phyloP scores from a whole-genome alignment of 2,329 filamentous ascomycete genomes.

The Golovinomyces cichoracearum region DNA sequence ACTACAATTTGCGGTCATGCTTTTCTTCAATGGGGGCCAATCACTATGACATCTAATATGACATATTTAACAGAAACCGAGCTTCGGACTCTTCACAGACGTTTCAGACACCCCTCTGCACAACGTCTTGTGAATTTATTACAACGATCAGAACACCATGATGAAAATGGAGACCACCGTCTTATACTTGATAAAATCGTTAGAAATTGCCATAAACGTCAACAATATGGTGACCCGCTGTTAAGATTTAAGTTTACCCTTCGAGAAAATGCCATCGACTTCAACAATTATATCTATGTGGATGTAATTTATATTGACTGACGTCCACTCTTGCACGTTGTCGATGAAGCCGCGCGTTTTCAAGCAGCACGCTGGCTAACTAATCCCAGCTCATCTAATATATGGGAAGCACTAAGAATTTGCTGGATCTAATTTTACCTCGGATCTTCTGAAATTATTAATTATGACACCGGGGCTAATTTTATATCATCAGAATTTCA shows the following conservation, averaged over 20 bases:
- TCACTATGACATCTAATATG: not conserved
- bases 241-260: constrained; percentile 1
- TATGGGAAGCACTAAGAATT: not conserved
- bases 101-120: not conserved
- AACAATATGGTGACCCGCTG: not conserved
- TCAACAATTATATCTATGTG: constrained; percentile 2
- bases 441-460: not conserved
- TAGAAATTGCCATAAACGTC: not conserved
- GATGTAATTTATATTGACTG: constrained; percentile 3
- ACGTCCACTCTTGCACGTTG: not conserved
- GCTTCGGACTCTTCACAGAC: not conserved
- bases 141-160: not conserved
- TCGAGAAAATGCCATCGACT: not conserved
- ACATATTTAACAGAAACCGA: not conserved
- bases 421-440: constrained; percentile 3
- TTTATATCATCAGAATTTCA: constrained; percentile 2
- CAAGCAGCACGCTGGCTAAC: constrained; percentile 1
- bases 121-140: not conserved
- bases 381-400: not conserved
- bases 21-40: not conserved
- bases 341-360: constrained; percentile 1
- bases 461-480: constrained; percentile 1
- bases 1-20: not conserved
- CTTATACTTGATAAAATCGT: not conserved
- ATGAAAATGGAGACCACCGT: not conserved